Conservation (phyloP, 2,329 filamentous ascomycete species). For the Neonectria sp. region DNA sequence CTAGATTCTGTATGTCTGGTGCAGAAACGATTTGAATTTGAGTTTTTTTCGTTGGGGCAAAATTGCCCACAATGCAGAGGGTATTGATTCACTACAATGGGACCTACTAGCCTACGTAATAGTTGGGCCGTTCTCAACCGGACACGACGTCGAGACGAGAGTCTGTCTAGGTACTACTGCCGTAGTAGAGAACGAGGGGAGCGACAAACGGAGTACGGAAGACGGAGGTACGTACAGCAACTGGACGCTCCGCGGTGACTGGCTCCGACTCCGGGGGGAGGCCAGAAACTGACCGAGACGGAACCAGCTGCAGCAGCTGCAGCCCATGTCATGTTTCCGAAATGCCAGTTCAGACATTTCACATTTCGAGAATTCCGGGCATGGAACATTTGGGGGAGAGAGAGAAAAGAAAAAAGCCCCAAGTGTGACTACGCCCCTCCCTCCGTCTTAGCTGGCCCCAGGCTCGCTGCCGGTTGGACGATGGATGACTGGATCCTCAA, state of each 20-base stretch:
- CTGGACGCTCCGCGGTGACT: slow-evolving; percentile 15
- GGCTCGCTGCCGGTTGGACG: slow-evolving; percentile 27
- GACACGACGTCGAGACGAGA: neutral
- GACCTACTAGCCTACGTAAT: slow-evolving; percentile 6
- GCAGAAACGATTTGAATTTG: slow-evolving; percentile 1
- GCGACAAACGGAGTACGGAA: slow-evolving; percentile 10
- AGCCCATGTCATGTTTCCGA: slow-evolving; percentile 25
- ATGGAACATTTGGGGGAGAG: slow-evolving; percentile 5
- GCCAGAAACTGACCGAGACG: slow-evolving; percentile 26
- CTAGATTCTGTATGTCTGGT: slow-evolving; percentile 18
- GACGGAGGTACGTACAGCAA: slow-evolving; percentile 10
- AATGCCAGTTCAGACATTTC: slow-evolving; percentile 23
- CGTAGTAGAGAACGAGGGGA: slow-evolving; percentile 5
- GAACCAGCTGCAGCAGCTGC: slow-evolving; percentile 3
- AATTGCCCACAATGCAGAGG: slow-evolving; percentile 5
- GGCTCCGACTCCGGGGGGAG: slow-evolving; percentile 28
- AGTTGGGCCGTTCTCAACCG: slow-evolving; percentile 25
- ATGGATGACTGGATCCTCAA: neutral
- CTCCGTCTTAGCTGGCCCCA: neutral
- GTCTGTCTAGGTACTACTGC: neutral
- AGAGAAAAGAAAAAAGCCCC: too few relatives aligned
- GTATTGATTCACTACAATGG: slow-evolving; percentile 4
- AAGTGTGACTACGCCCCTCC: slow-evolving; percentile 12
- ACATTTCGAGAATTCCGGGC: slow-evolving; percentile 22
- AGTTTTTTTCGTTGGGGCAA: slow-evolving; percentile 28